These are phyloP conservation scores for Artemisia tridentata DNA, from an alignment of 129 eudicot genomes.

Conservation along the genomic window DNA sequence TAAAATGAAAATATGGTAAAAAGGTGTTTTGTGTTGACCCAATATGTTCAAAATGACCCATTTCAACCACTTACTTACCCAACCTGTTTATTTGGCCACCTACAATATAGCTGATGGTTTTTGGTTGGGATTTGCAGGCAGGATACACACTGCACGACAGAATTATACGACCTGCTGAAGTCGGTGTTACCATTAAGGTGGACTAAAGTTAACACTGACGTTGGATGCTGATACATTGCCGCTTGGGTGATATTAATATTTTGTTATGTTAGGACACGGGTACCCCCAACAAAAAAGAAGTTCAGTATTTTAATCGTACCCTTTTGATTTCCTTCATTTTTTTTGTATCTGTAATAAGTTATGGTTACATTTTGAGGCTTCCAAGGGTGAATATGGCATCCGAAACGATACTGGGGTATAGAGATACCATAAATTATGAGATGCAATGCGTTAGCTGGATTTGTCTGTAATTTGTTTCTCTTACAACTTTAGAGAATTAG, in stretches of 20 bases:
- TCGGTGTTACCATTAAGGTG: conserved; percentile 61
- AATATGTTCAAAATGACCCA: too few species aligned
- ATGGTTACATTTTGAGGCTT: conserved; percentile 13
- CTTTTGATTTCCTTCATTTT: background rate
- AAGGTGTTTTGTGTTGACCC: too few species aligned
- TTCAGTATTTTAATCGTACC: background rate
- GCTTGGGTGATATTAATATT: background rate
- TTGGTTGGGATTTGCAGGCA: conserved; percentile 37
- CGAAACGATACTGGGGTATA: background rate
- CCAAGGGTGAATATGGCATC: background rate
- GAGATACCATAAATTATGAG: background rate
- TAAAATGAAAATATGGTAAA: too few species aligned
- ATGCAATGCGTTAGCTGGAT: background rate
- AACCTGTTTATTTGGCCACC: too few species aligned
- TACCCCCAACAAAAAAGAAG: background rate
- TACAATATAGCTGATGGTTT: background rate
- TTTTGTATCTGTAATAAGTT: conserved; percentile 19
- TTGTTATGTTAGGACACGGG: conserved; percentile 15
- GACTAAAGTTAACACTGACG: conserved; percentile 34
- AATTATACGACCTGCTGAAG: conserved; percentile 86
- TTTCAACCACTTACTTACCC: too few species aligned
- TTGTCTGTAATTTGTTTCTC: background rate
- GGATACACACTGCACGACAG: conserved; percentile 76
- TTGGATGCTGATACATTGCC: background rate
- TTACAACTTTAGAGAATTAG: too few species aligned